These are phyloP conservation scores for Corymbia citriodora DNA, from an alignment of 441 rosid species.

Conservation along the genomic window DNA sequence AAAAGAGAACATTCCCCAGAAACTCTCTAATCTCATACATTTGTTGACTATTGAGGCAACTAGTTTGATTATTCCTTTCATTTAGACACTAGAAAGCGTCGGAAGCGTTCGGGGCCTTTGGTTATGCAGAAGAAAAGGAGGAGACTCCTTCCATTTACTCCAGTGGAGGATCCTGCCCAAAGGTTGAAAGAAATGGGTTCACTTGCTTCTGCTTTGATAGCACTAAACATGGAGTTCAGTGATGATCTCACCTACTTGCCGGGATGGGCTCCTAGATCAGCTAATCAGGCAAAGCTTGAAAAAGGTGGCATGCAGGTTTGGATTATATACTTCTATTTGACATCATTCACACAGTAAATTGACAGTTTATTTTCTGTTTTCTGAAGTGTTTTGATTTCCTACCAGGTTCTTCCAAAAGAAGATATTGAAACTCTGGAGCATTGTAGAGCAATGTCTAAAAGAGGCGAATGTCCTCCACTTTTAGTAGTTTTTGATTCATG, in stretches of 20 bases:
- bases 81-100: constrained; percentile 45
- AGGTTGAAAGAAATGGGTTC: constrained; percentile 64
- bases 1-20: neutral
- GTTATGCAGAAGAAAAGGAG: constrained; percentile 72
- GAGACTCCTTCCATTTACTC: constrained; percentile 58
- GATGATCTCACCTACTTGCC: constrained; percentile 53
- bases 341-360: neutral
- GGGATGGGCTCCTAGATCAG: constrained; percentile 65
- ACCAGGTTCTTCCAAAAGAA: constrained; percentile 69
- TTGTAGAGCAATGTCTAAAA: constrained; percentile 64
- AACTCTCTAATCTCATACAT: neutral
- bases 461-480: constrained; percentile 83
- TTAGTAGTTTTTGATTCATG: constrained; percentile 68
- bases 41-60: neutral
- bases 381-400: neutral
- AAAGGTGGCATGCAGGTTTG: constrained; percentile 82
- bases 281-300: constrained; percentile 68
- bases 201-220: constrained; percentile 73
- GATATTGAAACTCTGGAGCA: constrained; percentile 63
- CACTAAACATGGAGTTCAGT: constrained; percentile 57
- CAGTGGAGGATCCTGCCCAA: constrained; percentile 50
- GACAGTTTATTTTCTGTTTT: neutral
- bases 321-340: neutral
- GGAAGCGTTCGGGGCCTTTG: constrained; percentile 50
- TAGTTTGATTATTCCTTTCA: neutral